Conservation (phyloP, 2,329 filamentous ascomycete species). For the Thielaviopsis ethacetica region DNA sequence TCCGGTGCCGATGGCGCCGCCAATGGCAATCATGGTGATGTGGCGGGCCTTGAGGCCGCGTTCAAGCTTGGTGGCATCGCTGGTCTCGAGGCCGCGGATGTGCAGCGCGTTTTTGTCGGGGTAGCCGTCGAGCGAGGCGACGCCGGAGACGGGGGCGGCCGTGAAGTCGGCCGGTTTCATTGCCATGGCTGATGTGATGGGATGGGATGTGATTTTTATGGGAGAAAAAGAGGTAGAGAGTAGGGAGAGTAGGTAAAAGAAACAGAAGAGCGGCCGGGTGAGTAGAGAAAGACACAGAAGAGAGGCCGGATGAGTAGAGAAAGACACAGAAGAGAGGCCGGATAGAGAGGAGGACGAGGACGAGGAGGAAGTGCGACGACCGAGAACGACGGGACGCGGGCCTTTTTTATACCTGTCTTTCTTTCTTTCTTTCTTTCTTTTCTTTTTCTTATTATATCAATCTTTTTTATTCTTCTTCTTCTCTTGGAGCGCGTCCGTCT, state of each 20-base stretch:
- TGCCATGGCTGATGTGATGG: too few species aligned
- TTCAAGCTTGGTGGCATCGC: constrained; percentile 30
- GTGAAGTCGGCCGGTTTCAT: constrained; percentile 6
- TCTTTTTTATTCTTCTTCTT: neutral
- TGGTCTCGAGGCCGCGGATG: constrained; percentile 33
- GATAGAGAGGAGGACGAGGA: too few species aligned
- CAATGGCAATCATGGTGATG: constrained; percentile 50
- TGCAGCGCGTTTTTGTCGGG: constrained; percentile 13
- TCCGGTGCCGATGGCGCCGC: constrained; percentile 59
- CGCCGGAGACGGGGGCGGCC: neutral
- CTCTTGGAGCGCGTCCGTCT: too few species aligned
- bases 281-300: neutral
- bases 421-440: too few species aligned
- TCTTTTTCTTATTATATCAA: too few species aligned
- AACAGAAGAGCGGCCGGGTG: neutral
- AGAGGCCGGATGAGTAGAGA: too few species aligned
- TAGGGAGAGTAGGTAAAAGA: neutral
- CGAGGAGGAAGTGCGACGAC: too few species aligned
- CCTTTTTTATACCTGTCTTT: too few species aligned
- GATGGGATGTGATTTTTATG: too few species aligned
- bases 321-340: too few species aligned
- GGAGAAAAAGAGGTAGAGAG: neutral
- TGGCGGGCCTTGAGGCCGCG: constrained; percentile 38
- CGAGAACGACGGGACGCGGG: too few species aligned
- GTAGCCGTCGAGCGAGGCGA: constrained; percentile 1